Evolutionary conservation across 2,329 filamentous ascomycete genomes (phyloP).

Genomic region (Fusarium solani-melongenae): DNA sequence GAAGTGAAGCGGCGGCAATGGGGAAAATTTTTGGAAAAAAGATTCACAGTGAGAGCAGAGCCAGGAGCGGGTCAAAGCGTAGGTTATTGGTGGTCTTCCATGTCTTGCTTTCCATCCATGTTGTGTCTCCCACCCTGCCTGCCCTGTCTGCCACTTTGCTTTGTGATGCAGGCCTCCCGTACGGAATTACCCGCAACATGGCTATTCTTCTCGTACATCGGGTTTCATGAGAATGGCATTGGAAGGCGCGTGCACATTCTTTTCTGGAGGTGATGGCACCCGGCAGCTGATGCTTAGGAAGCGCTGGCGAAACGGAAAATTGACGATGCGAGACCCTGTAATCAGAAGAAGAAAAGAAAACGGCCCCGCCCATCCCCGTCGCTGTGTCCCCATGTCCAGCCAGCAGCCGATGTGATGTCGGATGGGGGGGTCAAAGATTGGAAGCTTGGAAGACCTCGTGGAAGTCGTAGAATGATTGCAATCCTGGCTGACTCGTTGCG

Average conservation of each 20-base stretch:
- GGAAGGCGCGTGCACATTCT: background rate
- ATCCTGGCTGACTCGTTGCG: constrained; percentile 16
- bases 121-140: background rate
- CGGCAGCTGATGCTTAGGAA: background rate
- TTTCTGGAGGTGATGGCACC: background rate
- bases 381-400: constrained; percentile 2
- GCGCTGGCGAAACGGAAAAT: constrained; percentile 4
- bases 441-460: constrained; percentile 38
- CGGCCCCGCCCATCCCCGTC: constrained; percentile 3
- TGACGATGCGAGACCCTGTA: constrained; percentile 8
- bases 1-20: constrained; percentile 2
- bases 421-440: constrained; percentile 26
- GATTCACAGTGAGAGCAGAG: background rate
- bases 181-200: background rate
- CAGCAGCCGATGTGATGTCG: background rate
- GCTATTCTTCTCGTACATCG: background rate
- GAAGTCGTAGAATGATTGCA: constrained; percentile 29
- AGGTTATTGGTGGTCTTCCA: background rate
- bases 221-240: background rate
- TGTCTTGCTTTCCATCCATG: background rate
- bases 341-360: constrained; percentile 12
- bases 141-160: background rate
- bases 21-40: background rate
- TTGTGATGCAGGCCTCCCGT: background rate
- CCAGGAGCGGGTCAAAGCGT: constrained; percentile 26